Base-by-base conservation (phyloP, 2,329 filamentous ascomycete species). In the Spiromastix sp. region DNA sequence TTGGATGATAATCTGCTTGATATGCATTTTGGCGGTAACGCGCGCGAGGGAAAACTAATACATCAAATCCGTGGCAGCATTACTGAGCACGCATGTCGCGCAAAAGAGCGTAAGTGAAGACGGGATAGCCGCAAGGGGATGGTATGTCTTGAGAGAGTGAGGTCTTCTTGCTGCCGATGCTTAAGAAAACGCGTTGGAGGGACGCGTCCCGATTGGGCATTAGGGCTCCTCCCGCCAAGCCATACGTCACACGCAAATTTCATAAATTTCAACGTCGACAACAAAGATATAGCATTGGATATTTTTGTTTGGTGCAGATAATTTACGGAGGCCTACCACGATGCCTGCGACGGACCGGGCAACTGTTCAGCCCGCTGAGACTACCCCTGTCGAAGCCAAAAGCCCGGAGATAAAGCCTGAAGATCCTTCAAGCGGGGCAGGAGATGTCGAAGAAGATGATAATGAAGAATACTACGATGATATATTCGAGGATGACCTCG, bases 1-100 rank as follows among this genome's bases (percentile, higher is more conserved):
- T 63, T 98, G 91, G 58, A 98, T 96, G 62, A 95, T 96, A 61
- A 96, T 95, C 69, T 98, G 91, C 64, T 98, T 98, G 74, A 98
- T 95, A 70, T 93, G 91, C 87, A 95, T 94, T 50, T 58, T 71
- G 59, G n/a, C 8, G n/a, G 17, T n/a, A 22, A 15, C 5, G 19
- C 18, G 13, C 20, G 22, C 5, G 12, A 28, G 16, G 21, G 13
- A 24, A 25, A 25, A 31, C 7, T 30, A n/a, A 8, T 8, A 16
- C 7, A 8, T 30, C 12, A 24, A 24, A n/a, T 7, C 7, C 7
- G 7, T 24, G 21, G 21, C n/a, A 24, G n/a, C 21, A 24, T 24
- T 7, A 24, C 21, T 7, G 21, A 30, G 27, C 27, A 13, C 11
- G 18, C 35, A 12, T 31, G n/a, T n/a, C n/a, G n/a, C n/a, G 17